Evolutionary conservation across 345 rosid genomes (phyloP), one percentile per base, ranked within the genome.

Genomic region (Ricinus communis): DNA sequence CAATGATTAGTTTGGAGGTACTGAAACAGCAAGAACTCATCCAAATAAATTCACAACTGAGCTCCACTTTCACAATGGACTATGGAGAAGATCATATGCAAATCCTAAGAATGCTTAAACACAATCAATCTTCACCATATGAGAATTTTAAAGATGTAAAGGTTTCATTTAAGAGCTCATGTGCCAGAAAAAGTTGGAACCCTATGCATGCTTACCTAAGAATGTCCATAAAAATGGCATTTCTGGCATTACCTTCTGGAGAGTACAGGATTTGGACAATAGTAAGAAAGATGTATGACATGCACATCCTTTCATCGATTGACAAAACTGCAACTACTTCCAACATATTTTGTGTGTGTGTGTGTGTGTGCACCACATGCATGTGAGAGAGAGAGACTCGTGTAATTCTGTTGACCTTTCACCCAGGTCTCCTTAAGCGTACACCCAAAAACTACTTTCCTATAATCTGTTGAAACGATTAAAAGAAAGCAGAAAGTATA

Each of bases 191-290:
- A n/a, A 9, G 8, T 31, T 21, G 16, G 24, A 49, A 50, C 0
- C 16, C 68, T 16, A 8, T 25, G 41, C 41, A 65, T 30, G 69
- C 58, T 66, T 66, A 47, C 19, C 45, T 19, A 66, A 22, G 69
- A 50, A 65, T 65, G 21, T 27, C 68, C 43, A n/a, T 49, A n/a
- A 13, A 53, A 38, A 27, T 22, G 3, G 3, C 2, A 27, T 31
- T 30, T 52, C 57, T 31, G 25, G 24, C n/a, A 15, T 1, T 21
- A 46, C 28, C 27, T 30, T 8, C 52, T 43, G 46, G 46, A 52
- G 28, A 64, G 36, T 52, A 64, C 14, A 27, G 8, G 31, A 46
- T 16, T 4, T 24, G 49, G 13, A 64, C 1, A 1, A 43, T 19
- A 9, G 33, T 50, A 19, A 11, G 19, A 7, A 19, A n/a, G 0